Evolutionary conservation across 2,329 filamentous ascomycete species (phyloP), one percentile per base, ranked within the genome.

Genomic region (Aquanectria penicillioides): DNA sequence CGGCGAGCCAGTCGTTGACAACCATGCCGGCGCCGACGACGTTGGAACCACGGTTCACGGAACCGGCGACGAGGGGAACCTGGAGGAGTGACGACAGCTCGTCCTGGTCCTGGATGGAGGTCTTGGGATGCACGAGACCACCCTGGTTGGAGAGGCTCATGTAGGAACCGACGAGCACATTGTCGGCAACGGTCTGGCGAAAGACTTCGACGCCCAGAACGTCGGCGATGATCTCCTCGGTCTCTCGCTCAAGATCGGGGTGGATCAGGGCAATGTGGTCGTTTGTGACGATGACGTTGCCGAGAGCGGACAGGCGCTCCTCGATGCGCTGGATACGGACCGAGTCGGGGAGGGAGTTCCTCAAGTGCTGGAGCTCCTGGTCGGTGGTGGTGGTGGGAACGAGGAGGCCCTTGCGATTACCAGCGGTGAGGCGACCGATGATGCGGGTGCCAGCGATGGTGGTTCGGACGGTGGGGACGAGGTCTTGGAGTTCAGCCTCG

Each of bases 321-420:
- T 99, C 95, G 81, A 99, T 97, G 68, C 95, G 89, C 81, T 97
- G 94, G 73, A 99, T 97, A 80, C 94, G 93, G 65, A 99, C 92
- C 58, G 82, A 81, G 76, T 98, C 94, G 33, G 95, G 95, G 67
- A 99, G 88, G 57, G 91, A 93, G 79, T 99, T 98, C 71, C 95
- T 91, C 71, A 99, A 85, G 79, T 99, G 95, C 80, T 97, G 94
- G 65, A 99, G 86, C 83, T 99, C 95, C 83, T 99, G 95, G 80
- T 99, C 95, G 69, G 94, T 97, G 62, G 95, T 98, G 59, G 90
- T 93, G 54, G 94, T 98, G 61, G 95, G 95, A 55, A 99, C 94
- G 63, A 99, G 89, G 63, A 99, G 91, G 71, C 95, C 95, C 78
- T 97, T 96, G 76, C 93, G 92, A 86, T 99, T 99, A 72, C 92